Evolutionary conservation across 805 yeast species (phyloP).

Genomic region (Candida silvicultrix): DNA sequence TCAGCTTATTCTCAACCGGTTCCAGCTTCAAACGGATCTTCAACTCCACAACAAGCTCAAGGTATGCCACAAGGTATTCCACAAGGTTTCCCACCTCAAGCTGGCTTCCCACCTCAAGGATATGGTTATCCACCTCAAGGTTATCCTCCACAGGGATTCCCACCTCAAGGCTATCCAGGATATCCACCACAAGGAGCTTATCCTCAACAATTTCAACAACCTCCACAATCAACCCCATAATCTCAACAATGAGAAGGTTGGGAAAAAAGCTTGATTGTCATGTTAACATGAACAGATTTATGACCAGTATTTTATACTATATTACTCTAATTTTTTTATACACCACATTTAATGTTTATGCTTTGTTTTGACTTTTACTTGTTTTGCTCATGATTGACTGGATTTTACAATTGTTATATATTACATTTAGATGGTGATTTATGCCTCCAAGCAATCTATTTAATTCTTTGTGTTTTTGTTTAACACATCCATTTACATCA

Average conservation of each 20-base stretch:
- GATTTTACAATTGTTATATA: too few relatives aligned
- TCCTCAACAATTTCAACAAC: slow-evolving; percentile 8
- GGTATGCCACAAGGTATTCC: slow-evolving; percentile 5
- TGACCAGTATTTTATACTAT: background rate
- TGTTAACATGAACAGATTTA: background rate
- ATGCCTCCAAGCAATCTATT: too few relatives aligned
- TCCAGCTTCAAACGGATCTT: background rate
- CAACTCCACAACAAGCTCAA: slow-evolving; percentile 15
- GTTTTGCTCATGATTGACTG: too few relatives aligned
- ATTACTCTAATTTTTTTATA: background rate
- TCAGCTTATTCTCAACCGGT: slow-evolving; percentile 21
- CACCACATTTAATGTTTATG: background rate
- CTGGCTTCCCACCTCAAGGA: slow-evolving; percentile 9
- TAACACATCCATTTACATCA: too few relatives aligned
- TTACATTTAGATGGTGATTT: too few relatives aligned
- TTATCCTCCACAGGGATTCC: slow-evolving; percentile 11
- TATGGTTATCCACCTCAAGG: slow-evolving; percentile 6
- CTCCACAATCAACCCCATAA: slow-evolving; percentile 4
- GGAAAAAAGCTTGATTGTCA: background rate
- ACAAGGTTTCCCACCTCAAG: slow-evolving; percentile 9
- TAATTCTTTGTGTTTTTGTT: too few relatives aligned
- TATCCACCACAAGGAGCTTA: slow-evolving; percentile 9
- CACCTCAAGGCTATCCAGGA: slow-evolving; percentile 13
- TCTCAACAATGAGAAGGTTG: slow-evolving; percentile 1
- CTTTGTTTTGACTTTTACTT: background rate